These are phyloP conservation scores for Oryza punctata DNA, from an alignment of 176 grass and related monocot genomes.

Conservation along the genomic window DNA sequence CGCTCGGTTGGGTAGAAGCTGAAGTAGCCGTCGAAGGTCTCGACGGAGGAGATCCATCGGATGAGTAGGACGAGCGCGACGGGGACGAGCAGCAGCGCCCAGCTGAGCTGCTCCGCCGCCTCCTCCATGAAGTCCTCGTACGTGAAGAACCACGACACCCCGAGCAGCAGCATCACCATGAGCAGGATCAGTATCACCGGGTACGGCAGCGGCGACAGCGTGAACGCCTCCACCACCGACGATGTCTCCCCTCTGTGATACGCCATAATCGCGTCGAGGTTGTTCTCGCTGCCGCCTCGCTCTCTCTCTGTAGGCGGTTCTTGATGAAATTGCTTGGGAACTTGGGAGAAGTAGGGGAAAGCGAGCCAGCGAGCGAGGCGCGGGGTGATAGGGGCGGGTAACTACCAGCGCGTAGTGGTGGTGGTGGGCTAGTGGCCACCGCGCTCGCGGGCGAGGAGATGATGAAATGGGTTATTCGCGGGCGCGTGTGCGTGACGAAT, in stretches of 20 bases:
- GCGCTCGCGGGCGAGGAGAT: not conserved
- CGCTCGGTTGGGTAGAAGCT: slow-evolving; percentile 50
- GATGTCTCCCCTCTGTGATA: slow-evolving; percentile 57
- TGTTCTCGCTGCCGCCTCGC: too few species aligned
- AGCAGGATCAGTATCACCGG: slow-evolving; percentile 79
- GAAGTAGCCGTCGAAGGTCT: slow-evolving; percentile 65
- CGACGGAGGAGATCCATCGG: slow-evolving; percentile 83
- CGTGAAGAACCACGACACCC: slow-evolving; percentile 68
- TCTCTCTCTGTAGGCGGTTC: too few species aligned
- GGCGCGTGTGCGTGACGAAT: not conserved
- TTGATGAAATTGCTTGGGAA: not conserved
- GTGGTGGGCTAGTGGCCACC: not conserved
- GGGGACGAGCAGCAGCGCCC: slow-evolving; percentile 65
- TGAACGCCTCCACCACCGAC: slow-evolving; percentile 73
- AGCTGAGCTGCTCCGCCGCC: slow-evolving; percentile 66
- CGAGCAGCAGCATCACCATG: slow-evolving; percentile 66
- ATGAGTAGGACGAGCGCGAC: slow-evolving; percentile 79
- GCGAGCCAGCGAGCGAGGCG: not conserved
- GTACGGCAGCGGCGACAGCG: slow-evolving; percentile 73
- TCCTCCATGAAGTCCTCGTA: slow-evolving; percentile 83
- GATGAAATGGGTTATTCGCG: not conserved
- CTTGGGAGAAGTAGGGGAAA: not conserved
- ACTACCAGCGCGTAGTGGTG: slow-evolving; percentile 4
- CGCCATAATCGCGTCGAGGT: slow-evolving; percentile 38
- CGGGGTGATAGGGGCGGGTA: slow-evolving; percentile 26